Conservation (phyloP, 1,139 yeast species). For the Kodamaea arcana region DNA sequence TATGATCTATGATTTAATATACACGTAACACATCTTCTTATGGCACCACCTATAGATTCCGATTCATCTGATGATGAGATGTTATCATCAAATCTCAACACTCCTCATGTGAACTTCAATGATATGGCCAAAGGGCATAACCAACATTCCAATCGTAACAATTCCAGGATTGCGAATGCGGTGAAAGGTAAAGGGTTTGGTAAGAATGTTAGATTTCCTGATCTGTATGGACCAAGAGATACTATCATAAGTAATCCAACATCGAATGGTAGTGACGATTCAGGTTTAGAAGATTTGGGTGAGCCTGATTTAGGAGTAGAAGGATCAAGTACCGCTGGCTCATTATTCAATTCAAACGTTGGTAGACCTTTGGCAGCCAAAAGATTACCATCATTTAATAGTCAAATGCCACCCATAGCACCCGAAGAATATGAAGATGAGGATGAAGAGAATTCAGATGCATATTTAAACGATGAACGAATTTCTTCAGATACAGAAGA, state of each 20-base stretch:
- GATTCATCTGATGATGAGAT: constrained; percentile 24
- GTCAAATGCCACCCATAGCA: not conserved
- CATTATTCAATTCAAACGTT: too few species aligned
- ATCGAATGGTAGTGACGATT: constrained; percentile 21
- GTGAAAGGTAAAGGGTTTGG: constrained; percentile 20
- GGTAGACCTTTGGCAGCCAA: not conserved
- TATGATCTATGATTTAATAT: too few species aligned
- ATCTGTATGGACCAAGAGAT: constrained; percentile 22
- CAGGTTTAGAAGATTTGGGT: constrained; percentile 10
- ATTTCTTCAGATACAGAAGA: constrained; percentile 10
- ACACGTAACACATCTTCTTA: too few species aligned
- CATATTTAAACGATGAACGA: constrained; percentile 4
- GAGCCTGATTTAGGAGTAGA: constrained; percentile 2
- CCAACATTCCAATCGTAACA: constrained; percentile 15
- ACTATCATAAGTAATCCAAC: constrained; percentile 25
- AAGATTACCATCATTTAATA: not conserved
- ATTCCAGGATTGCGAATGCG: constrained; percentile 27
- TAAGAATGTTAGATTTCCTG: constrained; percentile 30
- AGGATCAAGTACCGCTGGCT: constrained; percentile 8
- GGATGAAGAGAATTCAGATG: constrained; percentile 7
- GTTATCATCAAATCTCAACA: constrained; percentile 22
- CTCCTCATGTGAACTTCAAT: constrained; percentile 23
- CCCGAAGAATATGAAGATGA: constrained; percentile 5
- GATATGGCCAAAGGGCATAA: constrained; percentile 19
- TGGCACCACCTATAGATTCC: not conserved